These are phyloP conservation scores for Spiromastix sp. DNA, from an alignment of 2,329 filamentous ascomycete genomes.

Conservation along the genomic window DNA sequence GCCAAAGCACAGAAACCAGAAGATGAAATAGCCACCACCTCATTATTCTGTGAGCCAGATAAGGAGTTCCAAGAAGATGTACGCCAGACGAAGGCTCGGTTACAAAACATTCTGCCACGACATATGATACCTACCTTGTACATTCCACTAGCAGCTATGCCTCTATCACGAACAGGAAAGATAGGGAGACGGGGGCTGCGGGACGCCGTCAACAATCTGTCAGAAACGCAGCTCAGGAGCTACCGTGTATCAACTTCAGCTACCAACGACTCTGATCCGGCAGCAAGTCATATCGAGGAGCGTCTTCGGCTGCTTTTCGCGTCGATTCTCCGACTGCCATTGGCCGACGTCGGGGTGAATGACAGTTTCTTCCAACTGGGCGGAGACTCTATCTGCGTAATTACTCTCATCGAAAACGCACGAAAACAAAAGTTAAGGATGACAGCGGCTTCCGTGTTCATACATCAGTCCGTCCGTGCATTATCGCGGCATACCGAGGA, in stretches of 20 bases:
- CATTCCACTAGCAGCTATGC: slow-evolving; percentile 1
- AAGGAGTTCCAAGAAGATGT: background rate
- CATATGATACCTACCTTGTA: slow-evolving; percentile 7
- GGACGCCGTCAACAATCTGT: background rate
- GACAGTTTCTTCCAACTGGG: slow-evolving; percentile 7
- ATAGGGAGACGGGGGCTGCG: slow-evolving; percentile 1
- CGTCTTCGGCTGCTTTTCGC: background rate
- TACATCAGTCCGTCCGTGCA: background rate
- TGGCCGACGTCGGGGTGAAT: slow-evolving; percentile 2
- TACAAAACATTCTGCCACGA: slow-evolving; percentile 3
- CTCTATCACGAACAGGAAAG: slow-evolving; percentile 7
- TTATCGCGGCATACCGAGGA: background rate
- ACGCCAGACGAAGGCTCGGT: background rate
- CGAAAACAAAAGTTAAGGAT: slow-evolving; percentile 1
- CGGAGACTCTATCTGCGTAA: slow-evolving; percentile 7
- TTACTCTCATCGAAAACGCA: slow-evolving; percentile 3
- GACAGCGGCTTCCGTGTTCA: slow-evolving; percentile 6
- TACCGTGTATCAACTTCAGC: background rate
- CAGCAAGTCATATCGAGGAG: no score
- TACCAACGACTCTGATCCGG: no score
- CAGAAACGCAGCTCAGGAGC: background rate
- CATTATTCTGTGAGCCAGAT: slow-evolving; percentile 1
- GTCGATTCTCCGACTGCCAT: background rate
- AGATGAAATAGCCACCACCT: background rate
- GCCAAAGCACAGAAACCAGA: background rate